phyloP scores from a whole-genome alignment of 495 filamentous ascomycete species.

The Xylaria castorea region DNA sequence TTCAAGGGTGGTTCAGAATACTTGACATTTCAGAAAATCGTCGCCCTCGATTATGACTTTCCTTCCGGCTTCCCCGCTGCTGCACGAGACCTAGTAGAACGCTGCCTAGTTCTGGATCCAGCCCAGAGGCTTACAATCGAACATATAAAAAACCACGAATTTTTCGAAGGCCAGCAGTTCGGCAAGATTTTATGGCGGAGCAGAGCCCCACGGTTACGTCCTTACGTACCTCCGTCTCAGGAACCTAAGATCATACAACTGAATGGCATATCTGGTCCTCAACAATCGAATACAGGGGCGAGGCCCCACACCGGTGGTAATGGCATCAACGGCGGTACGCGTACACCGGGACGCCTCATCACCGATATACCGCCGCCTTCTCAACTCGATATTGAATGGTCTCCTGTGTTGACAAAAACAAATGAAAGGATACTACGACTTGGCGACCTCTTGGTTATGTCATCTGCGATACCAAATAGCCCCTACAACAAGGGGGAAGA shows the following conservation, averaged over 20 bases:
- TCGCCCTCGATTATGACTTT: constrained; percentile 91
- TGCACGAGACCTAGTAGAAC: constrained; percentile 90
- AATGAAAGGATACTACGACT: constrained; percentile 96
- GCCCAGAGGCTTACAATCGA: constrained; percentile 87
- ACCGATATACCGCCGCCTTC: constrained; percentile 95
- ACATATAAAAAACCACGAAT: constrained; percentile 96
- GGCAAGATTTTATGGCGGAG: constrained; percentile 87
- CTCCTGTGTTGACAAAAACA: constrained; percentile 85
- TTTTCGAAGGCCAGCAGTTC: constrained; percentile 91
- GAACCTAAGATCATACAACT: constrained; percentile 81
- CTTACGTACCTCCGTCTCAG: constrained; percentile 79
- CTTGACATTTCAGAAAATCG: constrained; percentile 97
- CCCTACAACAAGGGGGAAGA: constrained; percentile 66
- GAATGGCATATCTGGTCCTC: constrained; percentile 63
- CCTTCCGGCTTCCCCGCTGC: constrained; percentile 87
- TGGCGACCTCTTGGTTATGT: constrained; percentile 84
- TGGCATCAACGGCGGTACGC: constrained; percentile 44
- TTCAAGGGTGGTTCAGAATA: constrained; percentile 99
- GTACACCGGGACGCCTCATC: constrained; percentile 76
- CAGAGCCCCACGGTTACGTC: constrained; percentile 87
- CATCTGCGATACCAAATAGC: constrained; percentile 74
- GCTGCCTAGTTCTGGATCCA: constrained; percentile 90
- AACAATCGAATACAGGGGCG: constrained; percentile 58
- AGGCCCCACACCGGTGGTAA: constrained; percentile 43
- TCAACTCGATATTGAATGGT: constrained; percentile 99